These are phyloP conservation scores for Monosporozyma solicola DNA, from an alignment of 805 yeast species.

Conservation along the genomic window DNA sequence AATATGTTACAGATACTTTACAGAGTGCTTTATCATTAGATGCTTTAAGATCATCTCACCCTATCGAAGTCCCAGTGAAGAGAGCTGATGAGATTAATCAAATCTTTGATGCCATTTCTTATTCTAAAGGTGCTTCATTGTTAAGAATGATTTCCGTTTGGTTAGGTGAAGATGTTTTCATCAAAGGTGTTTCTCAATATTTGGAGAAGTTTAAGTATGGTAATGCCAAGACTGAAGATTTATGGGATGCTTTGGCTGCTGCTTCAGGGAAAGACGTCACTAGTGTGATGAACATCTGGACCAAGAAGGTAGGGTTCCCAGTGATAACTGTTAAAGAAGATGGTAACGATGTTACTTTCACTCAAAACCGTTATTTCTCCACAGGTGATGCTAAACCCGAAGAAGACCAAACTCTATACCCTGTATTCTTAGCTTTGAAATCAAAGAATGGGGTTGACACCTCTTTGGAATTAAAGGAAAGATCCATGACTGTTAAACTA, in stretches of 20 bases:
- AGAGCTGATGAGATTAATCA: conserved; percentile 74
- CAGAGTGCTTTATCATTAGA: conserved; percentile 71
- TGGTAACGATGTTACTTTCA: conserved; percentile 42
- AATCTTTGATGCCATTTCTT: conserved; percentile 78
- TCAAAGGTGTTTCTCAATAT: conserved; percentile 72
- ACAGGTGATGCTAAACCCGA: conserved; percentile 71
- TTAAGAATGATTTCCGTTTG: conserved; percentile 73
- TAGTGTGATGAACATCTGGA: conserved; percentile 72
- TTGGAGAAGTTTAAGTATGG: conserved; percentile 69
- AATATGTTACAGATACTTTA: conserved; percentile 67
- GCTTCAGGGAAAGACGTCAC: conserved; percentile 68
- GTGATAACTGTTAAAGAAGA: conserved; percentile 57
- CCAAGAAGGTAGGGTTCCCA: conserved; percentile 71
- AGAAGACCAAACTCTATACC: conserved; percentile 61
- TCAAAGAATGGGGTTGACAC: conserved; percentile 54
- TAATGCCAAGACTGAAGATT: conserved; percentile 65
- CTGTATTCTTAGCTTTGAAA: conserved; percentile 60
- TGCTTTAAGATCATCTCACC: conserved; percentile 75
- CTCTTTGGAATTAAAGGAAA: conserved; percentile 43
- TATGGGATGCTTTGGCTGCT: conserved; percentile 65
- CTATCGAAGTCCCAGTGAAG: conserved; percentile 75
- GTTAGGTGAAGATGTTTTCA: conserved; percentile 69
- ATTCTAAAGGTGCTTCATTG: conserved; percentile 71
- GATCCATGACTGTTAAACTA: conserved; percentile 39
- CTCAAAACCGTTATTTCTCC: conserved; percentile 66